These are phyloP conservation scores for Scytalidium sp. DNA, from an alignment of 2,329 filamentous ascomycete genomes.

Conservation along the genomic window DNA sequence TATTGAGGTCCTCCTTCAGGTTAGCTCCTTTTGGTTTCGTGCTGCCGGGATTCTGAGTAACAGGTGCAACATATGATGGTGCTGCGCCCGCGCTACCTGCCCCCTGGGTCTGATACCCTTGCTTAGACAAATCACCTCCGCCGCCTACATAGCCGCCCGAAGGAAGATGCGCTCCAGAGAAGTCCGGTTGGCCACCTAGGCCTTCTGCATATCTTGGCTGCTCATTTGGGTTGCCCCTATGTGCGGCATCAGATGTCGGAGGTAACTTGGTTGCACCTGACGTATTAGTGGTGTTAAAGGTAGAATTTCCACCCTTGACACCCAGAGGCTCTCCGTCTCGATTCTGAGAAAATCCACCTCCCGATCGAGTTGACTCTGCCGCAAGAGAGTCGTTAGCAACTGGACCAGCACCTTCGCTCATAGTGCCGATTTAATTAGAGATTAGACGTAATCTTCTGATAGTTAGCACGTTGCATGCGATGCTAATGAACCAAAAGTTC, in stretches of 20 bases:
- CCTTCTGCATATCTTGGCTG: slow-evolving; percentile 8
- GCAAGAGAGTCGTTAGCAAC: slow-evolving; percentile 71
- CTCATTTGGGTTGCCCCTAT: background rate
- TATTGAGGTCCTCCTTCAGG: slow-evolving; percentile 25
- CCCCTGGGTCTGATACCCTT: background rate
- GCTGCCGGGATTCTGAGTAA: background rate
- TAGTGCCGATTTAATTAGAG: slow-evolving; percentile 15
- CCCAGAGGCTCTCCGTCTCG: slow-evolving; percentile 45
- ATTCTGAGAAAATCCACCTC: slow-evolving; percentile 62
- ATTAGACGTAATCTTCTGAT: no score
- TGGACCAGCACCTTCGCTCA: slow-evolving; percentile 59
- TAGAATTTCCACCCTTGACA: slow-evolving; percentile 50
- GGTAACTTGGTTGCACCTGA: slow-evolving; percentile 48
- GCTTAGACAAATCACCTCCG: background rate
- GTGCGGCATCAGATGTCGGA: slow-evolving; percentile 29
- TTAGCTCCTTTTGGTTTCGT: slow-evolving; percentile 23
- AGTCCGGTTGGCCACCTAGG: slow-evolving; percentile 14
- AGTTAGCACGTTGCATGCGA: no score
- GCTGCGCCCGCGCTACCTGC: slow-evolving; percentile 15
- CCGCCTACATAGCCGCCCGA: slow-evolving; percentile 8
- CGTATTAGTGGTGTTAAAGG: slow-evolving; percentile 53
- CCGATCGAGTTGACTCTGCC: slow-evolving; percentile 61
- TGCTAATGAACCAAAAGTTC: no score
- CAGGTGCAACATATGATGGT: slow-evolving; percentile 21
- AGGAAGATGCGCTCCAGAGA: slow-evolving; percentile 10